Conservation (phyloP, 2,329 filamentous ascomycete species). For the Blumeria hordei region DNA sequence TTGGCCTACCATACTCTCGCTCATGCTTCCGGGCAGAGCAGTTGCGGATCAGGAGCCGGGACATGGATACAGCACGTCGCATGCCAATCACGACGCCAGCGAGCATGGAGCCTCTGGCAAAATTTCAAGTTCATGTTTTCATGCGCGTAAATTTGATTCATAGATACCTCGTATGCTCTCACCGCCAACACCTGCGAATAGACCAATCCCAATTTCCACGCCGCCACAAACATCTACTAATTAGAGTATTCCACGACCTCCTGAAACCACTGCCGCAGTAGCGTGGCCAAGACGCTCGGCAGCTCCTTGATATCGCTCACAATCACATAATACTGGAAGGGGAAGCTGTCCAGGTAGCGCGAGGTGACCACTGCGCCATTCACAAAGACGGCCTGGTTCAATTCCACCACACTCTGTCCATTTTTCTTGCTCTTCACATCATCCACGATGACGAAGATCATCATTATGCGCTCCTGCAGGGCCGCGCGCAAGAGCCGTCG, state of each 20-base stretch:
- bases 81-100: too few species aligned
- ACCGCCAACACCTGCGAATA: too few species aligned
- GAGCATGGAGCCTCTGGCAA: too few species aligned
- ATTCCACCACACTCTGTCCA: constrained; percentile 54
- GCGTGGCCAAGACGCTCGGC: constrained; percentile 62
- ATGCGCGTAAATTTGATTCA: too few species aligned
- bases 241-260: constrained; percentile 23
- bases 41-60: too few species aligned
- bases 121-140: too few species aligned
- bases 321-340: constrained; percentile 90
- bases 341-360: constrained; percentile 84
- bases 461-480: constrained; percentile 84
- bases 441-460: constrained; percentile 95
- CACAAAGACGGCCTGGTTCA: constrained; percentile 69
- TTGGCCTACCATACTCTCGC: too few species aligned
- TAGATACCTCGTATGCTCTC: too few species aligned
- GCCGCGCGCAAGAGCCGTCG: constrained; percentile 64
- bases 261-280: constrained; percentile 90
- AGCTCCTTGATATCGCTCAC: constrained; percentile 81
- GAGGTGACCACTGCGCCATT: constrained; percentile 50
- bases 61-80: too few species aligned
- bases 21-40: too few species aligned
- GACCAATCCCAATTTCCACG: too few species aligned
- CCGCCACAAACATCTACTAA: not conserved
- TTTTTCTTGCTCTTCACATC: constrained; percentile 25